Base-by-base conservation (phyloP, 305 asterid genomes). In the Solanum aculeatissimum region DNA sequence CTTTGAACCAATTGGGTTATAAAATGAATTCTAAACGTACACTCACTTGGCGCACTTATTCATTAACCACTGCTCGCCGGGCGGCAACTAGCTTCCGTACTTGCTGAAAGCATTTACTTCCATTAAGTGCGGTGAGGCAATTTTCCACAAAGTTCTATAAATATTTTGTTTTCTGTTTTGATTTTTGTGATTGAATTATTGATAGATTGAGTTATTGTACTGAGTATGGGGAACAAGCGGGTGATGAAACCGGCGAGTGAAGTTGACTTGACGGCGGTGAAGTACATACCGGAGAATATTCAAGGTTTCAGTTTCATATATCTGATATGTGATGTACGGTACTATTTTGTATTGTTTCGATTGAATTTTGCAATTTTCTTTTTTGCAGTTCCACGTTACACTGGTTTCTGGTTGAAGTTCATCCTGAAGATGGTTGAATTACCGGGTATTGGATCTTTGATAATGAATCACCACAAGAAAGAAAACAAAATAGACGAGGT, bases 331-430 rank as follows among this genome's bases (percentile, higher is more conserved):
- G 32, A 72, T 6, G 7, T 35, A 4, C 40, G 40, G 40, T 57
- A 10, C 16, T 58, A 58, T 58, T 69, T 2, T 81, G 53, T 29
- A 49, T 65, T 65, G 80, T 38, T 45, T 83, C 60, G 13, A 45
- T n/a, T 49, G 75, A 53, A 38, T 77, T 83, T 6, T 35, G 40
- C 40, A 35, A 35, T 35, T 5, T 35, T 35, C 25, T 18, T 62
- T 38, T 43, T 32, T 86, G 93, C 91, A 97, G 99, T 98, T 85
- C 99, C 99, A 32, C 98, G 93, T 88, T 85, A 93, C 91, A 92
- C 98, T 88, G 98, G 99, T 86, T 78, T 89, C 78, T 83, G 81
- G 91, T 89, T 97, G 77, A 92, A 92, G 85, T 53, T 93, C 16
- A 93, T 94, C 82, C 90, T 92, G 53, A 91, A 85, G 84, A 51